Percentiles rank a stretch among this genome's conserved stretches.
Conservation (phyloP, 2,329 filamentous ascomycete genomes). For the Paraphaeosphaeria sporulosa region DNA sequence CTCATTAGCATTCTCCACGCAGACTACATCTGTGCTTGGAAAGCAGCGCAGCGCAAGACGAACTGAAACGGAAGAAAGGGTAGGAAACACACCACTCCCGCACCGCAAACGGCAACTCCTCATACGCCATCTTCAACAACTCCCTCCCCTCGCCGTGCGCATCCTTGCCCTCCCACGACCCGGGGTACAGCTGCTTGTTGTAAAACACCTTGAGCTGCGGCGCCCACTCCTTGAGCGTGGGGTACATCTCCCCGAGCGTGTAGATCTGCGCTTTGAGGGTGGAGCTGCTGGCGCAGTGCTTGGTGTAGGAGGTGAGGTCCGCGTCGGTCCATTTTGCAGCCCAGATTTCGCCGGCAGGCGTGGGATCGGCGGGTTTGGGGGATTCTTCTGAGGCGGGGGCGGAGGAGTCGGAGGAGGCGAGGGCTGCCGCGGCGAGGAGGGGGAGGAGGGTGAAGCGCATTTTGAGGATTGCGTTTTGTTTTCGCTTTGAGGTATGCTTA, state of each 20-base stretch:
- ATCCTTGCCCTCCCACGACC: constrained; percentile 62
- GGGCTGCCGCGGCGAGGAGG: constrained; percentile 29
- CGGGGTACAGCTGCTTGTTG: constrained; percentile 54
- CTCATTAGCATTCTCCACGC: background rate
- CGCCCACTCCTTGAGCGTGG: constrained; percentile 37
- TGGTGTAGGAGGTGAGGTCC: constrained; percentile 31
- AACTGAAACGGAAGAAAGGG: background rate
- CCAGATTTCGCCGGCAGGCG: constrained; percentile 41
- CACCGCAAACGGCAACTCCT: constrained; percentile 54
- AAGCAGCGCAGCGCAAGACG: too few species aligned
- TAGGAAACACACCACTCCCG: constrained; percentile 25
- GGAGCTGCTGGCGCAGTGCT: constrained; percentile 27
- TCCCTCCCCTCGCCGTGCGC: constrained; percentile 60
- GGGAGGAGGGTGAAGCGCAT: constrained; percentile 38
- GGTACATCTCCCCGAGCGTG: constrained; percentile 43
- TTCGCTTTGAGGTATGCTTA: background rate
- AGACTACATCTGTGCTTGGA: too few species aligned
- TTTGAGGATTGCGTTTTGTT: background rate
- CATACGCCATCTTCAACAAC: constrained; percentile 57
- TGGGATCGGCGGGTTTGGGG: constrained; percentile 30
- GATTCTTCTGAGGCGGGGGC: constrained; percentile 21
- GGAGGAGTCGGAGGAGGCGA: constrained; percentile 25
- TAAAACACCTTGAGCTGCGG: constrained; percentile 49
- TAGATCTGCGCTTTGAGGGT: constrained; percentile 40
- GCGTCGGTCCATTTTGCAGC: constrained; percentile 35